Evolutionary conservation across 192 early-diverging fungal genomes (phyloP).

Genomic region (Mortierella antarctica): DNA sequence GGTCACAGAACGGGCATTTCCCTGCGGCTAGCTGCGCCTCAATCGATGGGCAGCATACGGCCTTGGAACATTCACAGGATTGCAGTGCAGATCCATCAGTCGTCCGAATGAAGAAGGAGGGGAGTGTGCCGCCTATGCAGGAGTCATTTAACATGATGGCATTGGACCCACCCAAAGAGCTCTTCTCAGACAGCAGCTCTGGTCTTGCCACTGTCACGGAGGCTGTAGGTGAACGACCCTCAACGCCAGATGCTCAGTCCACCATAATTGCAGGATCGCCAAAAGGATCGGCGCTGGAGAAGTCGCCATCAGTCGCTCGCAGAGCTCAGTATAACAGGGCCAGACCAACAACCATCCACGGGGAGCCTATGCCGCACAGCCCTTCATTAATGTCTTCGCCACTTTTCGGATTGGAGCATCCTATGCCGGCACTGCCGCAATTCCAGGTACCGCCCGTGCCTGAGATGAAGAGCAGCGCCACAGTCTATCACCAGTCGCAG

Average conservation of each 20-base stretch:
- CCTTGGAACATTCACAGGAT: no score
- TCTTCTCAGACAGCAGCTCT: no score
- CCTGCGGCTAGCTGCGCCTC: no score
- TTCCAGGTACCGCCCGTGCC: neutral
- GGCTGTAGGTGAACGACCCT: neutral
- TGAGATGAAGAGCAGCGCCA: neutral
- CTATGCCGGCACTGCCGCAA: neutral
- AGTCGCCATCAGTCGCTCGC: conserved; percentile 19
- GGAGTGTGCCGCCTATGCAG: no score
- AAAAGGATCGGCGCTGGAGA: conserved; percentile 10
- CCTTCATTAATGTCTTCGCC: neutral
- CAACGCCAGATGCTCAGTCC: conserved; percentile 1
- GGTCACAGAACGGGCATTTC: no score
- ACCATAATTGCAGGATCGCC: neutral
- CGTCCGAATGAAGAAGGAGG: no score
- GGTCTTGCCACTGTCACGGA: neutral
- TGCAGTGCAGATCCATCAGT: no score
- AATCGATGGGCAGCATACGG: no score
- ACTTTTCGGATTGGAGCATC: conserved; percentile 4
- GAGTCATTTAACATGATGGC: neutral
- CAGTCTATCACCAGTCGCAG: neutral
- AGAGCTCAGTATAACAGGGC: conserved; percentile 17
- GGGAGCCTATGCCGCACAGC: conserved; percentile 34
- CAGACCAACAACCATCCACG: conserved; percentile 47
- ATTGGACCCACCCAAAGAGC: neutral